Percentiles rank a stretch among this genome's conserved stretches.
phyloP scores from a whole-genome alignment of 202 grass and related monocot genomes.

The Dendrocalamus latiflorus region DNA sequence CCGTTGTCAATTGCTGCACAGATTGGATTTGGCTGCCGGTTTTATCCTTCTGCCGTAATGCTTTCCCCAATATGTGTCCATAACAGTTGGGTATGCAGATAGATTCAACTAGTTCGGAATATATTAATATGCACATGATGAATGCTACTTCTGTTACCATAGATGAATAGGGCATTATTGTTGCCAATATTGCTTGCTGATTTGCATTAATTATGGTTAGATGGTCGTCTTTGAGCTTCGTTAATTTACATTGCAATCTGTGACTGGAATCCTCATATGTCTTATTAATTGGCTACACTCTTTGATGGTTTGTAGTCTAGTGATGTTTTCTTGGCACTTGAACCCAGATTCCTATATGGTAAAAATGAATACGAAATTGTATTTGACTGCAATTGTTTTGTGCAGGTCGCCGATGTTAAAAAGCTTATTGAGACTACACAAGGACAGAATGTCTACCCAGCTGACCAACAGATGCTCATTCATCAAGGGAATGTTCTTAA shows the following conservation, averaged over 20 bases:
- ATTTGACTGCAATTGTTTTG: conserved; percentile 4
- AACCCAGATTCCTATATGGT: background rate
- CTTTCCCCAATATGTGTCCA: too few relatives aligned
- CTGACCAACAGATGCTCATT: conserved; percentile 57
- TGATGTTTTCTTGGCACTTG: background rate
- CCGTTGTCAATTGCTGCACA: too few relatives aligned
- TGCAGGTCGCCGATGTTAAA: conserved; percentile 51
- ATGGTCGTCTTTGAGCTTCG: background rate
- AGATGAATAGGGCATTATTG: background rate
- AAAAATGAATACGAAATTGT: background rate
- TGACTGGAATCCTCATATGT: background rate
- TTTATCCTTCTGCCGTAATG: too few relatives aligned
- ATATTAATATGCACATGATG: background rate
- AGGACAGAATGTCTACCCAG: conserved; percentile 43
- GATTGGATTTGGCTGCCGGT: too few relatives aligned
- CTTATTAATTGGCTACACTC: background rate
- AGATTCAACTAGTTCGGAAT: background rate
- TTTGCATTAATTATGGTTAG: background rate
- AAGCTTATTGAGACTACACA: conserved; percentile 36
- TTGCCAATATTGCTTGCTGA: background rate
- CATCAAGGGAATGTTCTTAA: conserved; percentile 59
- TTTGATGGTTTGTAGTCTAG: background rate
- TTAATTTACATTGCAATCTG: background rate
- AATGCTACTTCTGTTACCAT: background rate
- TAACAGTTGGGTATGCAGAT: background rate